Conservation (phyloP, 1,139 yeast species). For the Diutina sp. region DNA sequence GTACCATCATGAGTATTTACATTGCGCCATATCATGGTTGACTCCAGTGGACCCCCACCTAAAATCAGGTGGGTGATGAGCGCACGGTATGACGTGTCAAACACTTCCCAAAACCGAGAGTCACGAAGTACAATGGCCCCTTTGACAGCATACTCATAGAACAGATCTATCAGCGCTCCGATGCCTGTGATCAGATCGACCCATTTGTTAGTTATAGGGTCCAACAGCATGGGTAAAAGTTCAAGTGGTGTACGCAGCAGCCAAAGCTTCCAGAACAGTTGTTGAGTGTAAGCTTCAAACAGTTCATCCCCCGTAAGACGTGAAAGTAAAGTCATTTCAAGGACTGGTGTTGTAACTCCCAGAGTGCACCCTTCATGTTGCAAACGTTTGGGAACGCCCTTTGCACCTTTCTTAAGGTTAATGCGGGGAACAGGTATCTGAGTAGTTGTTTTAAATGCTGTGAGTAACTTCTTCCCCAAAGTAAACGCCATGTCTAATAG, state of each 20-base stretch:
- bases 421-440: conserved; percentile 66
- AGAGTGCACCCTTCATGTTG: conserved; percentile 70
- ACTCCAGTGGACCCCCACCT: conserved; percentile 11
- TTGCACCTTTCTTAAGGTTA: conserved; percentile 43
- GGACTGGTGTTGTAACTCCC: conserved; percentile 73
- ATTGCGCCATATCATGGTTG: conserved; percentile 50
- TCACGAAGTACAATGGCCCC: conserved; percentile 66
- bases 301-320: conserved; percentile 59
- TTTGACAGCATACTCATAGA: conserved; percentile 80
- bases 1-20: conserved; percentile 23
- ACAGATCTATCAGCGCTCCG: conserved; percentile 92
- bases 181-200: conserved; percentile 57
- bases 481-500: conserved; percentile 58
- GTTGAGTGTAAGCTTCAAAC: conserved; percentile 50
- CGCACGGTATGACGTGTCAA: conserved; percentile 47
- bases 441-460: conserved; percentile 49
- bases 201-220: conserved; percentile 47
- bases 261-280: conserved; percentile 63
- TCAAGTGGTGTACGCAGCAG: conserved; percentile 45
- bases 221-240: conserved; percentile 68
- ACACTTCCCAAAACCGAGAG: conserved; percentile 42
- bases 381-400: conserved; percentile 23
- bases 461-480: conserved; percentile 52
- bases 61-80: conserved; percentile 34
- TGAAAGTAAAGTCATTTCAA: conserved; percentile 69